phyloP scores from a whole-genome alignment of 164 flowering plant genomes.

The Amborella trichopoda region DNA sequence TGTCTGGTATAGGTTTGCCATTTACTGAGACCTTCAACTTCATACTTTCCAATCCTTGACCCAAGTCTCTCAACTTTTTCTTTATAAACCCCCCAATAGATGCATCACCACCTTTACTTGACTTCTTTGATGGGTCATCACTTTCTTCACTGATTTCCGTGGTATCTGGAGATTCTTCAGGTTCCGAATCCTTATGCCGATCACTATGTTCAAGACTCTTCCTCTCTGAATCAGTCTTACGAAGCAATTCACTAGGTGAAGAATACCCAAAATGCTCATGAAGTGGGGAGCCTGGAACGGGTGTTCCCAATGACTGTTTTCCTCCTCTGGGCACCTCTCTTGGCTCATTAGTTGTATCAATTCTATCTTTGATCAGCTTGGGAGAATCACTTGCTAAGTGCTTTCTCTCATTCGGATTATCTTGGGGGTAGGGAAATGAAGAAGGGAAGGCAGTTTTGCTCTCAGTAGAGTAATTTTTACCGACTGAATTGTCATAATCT shows the following conservation, averaged over 20 bases:
- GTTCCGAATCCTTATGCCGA: conserved; percentile 13
- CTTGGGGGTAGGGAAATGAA: conserved; percentile 3
- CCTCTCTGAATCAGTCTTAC: conserved; percentile 3
- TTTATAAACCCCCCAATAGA: conserved; percentile 33
- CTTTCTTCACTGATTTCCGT: conserved; percentile 17
- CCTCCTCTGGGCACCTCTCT: background rate
- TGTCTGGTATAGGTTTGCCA: conserved; percentile 41
- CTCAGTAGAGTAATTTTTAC: conserved; percentile 37
- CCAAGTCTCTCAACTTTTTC: conserved; percentile 34
- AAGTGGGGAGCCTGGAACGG: conserved; percentile 32
- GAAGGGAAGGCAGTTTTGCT: conserved; percentile 15
- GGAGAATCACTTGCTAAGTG: conserved; percentile 7
- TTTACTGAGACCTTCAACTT: conserved; percentile 34
- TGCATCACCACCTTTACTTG: conserved; percentile 27
- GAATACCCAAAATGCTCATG: conserved; percentile 77
- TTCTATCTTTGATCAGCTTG: conserved; percentile 7
- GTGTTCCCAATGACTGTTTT: background rate
- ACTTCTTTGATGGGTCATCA: conserved; percentile 11
- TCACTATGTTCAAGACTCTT: background rate
- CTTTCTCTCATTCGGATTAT: conserved; percentile 5
- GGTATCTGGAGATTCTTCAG: conserved; percentile 25
- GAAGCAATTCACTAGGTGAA: conserved; percentile 36
- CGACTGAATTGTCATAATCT: conserved; percentile 26
- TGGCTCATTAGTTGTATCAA: background rate
- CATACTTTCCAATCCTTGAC: conserved; percentile 23